phyloP scores from a whole-genome alignment of 2,329 filamentous ascomycete species.

The Berkeleyomyces rouxiae region DNA sequence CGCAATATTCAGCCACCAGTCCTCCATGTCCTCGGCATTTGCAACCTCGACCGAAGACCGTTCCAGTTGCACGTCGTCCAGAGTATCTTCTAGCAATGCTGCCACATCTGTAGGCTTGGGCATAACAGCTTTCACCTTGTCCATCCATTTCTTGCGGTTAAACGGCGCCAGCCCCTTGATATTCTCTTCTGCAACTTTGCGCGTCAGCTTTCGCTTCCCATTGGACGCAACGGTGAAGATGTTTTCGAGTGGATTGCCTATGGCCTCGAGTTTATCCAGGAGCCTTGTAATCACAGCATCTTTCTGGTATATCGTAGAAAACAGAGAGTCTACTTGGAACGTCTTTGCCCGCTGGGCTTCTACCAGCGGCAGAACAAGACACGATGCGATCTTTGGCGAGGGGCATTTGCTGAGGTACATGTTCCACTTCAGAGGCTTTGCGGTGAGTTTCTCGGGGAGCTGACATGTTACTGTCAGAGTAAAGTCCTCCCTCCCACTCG shows the following conservation, averaged over 20 bases:
- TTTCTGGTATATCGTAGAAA: slow-evolving; percentile 30
- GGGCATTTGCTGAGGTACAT: slow-evolving; percentile 36
- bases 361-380: slow-evolving; percentile 36
- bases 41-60: not conserved
- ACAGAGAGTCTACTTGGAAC: slow-evolving; percentile 28
- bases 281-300: slow-evolving; percentile 34
- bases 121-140: not conserved
- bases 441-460: slow-evolving; percentile 39
- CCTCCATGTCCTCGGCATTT: not conserved
- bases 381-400: slow-evolving; percentile 27
- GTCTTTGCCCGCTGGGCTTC: slow-evolving; percentile 27
- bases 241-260: slow-evolving; percentile 34
- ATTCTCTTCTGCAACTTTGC: slow-evolving; percentile 29
- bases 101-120: not conserved
- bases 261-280: slow-evolving; percentile 36
- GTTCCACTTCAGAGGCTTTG: slow-evolving; percentile 45
- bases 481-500: slow-evolving; percentile 25
- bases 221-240: slow-evolving; percentile 33
- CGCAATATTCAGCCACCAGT: slow-evolving; percentile 9
- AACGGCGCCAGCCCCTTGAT: slow-evolving; percentile 38
- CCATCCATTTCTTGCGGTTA: slow-evolving; percentile 1
- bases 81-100: slow-evolving; percentile 1
- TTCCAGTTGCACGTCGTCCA: slow-evolving; percentile 1
- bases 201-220: slow-evolving; percentile 30
- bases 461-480: slow-evolving; percentile 39